A percentile compares a stretch with the other conserved stretches of the same genome.
These are phyloP conservation scores for Mycena filopes DNA, from an alignment of 768 basidiomycete genomes.

Conservation along the genomic window DNA sequence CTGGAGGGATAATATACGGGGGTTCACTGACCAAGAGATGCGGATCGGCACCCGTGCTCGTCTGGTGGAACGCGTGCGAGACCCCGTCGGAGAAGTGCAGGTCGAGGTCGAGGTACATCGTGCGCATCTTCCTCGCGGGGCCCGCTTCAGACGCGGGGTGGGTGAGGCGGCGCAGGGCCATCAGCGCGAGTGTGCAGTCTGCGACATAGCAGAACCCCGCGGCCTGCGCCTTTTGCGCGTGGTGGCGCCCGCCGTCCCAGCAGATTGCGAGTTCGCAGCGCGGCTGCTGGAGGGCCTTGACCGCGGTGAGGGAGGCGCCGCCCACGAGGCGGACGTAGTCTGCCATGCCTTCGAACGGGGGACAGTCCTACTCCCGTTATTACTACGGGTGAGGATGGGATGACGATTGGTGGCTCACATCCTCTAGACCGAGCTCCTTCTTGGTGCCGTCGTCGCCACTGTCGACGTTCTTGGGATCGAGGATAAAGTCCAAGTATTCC, in stretches of 20 bases:
- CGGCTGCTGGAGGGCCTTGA: conserved; percentile 62
- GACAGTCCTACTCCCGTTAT: conserved; percentile 69
- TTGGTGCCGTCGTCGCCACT: conserved; percentile 29
- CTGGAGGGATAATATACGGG: neutral
- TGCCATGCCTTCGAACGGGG: conserved; percentile 74
- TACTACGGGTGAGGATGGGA: too few relatives aligned
- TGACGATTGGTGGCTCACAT: conserved; percentile 57
- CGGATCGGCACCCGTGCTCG: conserved; percentile 43
- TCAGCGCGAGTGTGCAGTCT: conserved; percentile 85
- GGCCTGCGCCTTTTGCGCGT: conserved; percentile 80
- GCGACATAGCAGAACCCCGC: conserved; percentile 96
- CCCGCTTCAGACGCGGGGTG: conserved; percentile 16
- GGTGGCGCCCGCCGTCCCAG: conserved; percentile 97
- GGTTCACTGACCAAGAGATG: conserved; percentile 60
- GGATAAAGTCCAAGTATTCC: conserved; percentile 74
- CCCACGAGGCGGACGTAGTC: conserved; percentile 79
- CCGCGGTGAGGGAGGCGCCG: conserved; percentile 83
- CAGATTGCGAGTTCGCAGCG: conserved; percentile 73
- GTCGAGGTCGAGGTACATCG: conserved; percentile 94
- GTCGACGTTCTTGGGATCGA: conserved; percentile 47
- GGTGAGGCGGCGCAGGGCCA: conserved; percentile 58
- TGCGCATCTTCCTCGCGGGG: conserved; percentile 57
- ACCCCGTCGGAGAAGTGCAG: conserved; percentile 93
- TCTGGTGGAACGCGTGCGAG: conserved; percentile 74
- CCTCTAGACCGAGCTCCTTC: conserved; percentile 67